phyloP scores from a whole-genome alignment of 495 filamentous ascomycete species.

The Cercophora samala region DNA sequence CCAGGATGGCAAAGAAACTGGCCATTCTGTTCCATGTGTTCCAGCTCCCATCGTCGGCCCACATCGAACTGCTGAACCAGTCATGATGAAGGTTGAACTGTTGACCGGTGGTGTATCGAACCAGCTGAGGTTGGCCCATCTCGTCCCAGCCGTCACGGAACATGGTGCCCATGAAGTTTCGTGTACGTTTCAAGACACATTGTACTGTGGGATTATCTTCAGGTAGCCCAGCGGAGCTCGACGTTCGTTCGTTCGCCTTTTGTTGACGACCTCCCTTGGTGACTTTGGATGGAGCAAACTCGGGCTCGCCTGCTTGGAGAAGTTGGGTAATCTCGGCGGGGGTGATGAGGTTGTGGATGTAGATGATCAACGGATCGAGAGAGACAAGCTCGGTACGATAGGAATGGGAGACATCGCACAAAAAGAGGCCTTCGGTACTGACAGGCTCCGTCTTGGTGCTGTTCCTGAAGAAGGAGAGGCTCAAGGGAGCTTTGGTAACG shows the following conservation, averaged over 20 bases:
- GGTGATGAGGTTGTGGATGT: slow-evolving; percentile 43
- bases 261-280: slow-evolving; percentile 38
- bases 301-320: slow-evolving; percentile 37
- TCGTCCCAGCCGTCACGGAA: slow-evolving; percentile 43
- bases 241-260: slow-evolving; percentile 41
- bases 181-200: slow-evolving; percentile 42
- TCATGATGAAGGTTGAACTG: slow-evolving; percentile 48
- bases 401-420: slow-evolving; percentile 32
- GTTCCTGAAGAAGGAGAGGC: slow-evolving; percentile 22
- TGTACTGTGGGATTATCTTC: slow-evolving; percentile 40
- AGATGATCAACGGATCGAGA: slow-evolving; percentile 46
- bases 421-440: slow-evolving; percentile 14
- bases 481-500: slow-evolving; percentile 22
- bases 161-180: slow-evolving; percentile 45
- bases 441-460: not conserved
- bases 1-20: slow-evolving; percentile 49
- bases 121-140: slow-evolving; percentile 50
- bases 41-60: slow-evolving; percentile 29
- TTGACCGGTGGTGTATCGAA: slow-evolving; percentile 45
- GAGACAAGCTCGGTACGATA: slow-evolving; percentile 46
- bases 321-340: slow-evolving; percentile 37
- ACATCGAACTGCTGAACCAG: slow-evolving; percentile 40
- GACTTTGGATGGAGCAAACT: slow-evolving; percentile 41
- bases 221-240: slow-evolving; percentile 43
- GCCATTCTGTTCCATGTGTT: slow-evolving; percentile 44